Evolutionary conservation across 2,329 filamentous ascomycete species (phyloP).

Genomic region (Lasiodiplodia gonubiensis): DNA sequence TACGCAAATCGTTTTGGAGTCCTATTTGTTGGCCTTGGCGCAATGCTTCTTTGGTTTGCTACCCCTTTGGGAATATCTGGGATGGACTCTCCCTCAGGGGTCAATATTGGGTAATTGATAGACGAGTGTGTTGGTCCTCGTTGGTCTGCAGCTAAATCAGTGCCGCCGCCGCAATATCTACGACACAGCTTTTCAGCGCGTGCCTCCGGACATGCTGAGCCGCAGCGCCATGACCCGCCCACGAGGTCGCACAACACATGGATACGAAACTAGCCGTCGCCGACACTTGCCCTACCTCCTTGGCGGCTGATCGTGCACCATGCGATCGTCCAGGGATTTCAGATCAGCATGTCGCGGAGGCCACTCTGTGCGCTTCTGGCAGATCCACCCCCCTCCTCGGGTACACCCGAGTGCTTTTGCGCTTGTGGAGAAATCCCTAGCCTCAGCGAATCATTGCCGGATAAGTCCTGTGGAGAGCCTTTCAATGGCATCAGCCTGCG

Average conservation of each 20-base stretch:
- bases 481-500: not conserved
- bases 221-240: slow-evolving; percentile 1
- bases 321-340: slow-evolving; percentile 6
- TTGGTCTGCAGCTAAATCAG: not conserved
- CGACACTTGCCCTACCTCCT: not conserved
- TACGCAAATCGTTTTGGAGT: slow-evolving; percentile 7
- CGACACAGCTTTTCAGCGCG: not conserved
- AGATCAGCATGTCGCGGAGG: slow-evolving; percentile 11
- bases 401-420: slow-evolving; percentile 1
- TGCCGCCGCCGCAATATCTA: not conserved
- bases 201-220: not conserved
- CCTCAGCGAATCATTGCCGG: slow-evolving; percentile 9
- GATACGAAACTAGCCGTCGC: not conserved
- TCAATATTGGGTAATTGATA: not conserved
- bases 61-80: slow-evolving; percentile 1
- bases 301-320: not conserved
- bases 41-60: slow-evolving; percentile 5
- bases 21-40: not conserved
- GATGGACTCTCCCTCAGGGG: not conserved
- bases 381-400: slow-evolving; percentile 7
- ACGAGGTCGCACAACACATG: not conserved
- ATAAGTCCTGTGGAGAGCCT: not conserved
- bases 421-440: slow-evolving; percentile 4
- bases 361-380: slow-evolving; percentile 1
- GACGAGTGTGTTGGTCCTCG: not conserved